Evolutionary conservation across 352 stramenopile species (phyloP), one percentile per base, ranked within the genome.

Genomic region (Achlya hypogyna): DNA sequence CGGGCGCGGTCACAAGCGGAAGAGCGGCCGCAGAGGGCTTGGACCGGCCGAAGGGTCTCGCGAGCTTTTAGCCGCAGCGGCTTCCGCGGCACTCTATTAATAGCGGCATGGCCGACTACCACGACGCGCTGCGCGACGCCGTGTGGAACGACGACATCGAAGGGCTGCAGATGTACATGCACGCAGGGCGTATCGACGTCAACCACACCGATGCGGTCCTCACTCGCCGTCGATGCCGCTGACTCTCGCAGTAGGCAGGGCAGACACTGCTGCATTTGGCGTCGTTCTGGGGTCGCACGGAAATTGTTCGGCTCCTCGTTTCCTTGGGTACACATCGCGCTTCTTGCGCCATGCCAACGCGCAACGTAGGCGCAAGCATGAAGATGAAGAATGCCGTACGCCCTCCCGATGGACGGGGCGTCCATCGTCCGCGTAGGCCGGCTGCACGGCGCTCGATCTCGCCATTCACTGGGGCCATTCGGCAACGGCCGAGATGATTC

Each of bases 381-480:
- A 89, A 88, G 69, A 75, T 76, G 18, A 91, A 91, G 67, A 91
- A 89, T 38, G 78, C 82, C 0, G 52, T 60, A 43, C 2, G 22
- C 16, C 16, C 16, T 53, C 27, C 4, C 25, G 29, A 12, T 40
- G 6, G 1, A 34, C 20, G 12, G 22, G 12, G n/a, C 20, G 12
- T 58, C 22, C 22, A 69, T 52, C 47, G 47, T 35, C 6, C 28
- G 6, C 51, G 28, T 53, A 62, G 63, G 81, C 82, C 0, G 75
- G 78, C 0, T 91, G 79, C 52, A 91, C 82, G 1, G 82, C 80
- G 0, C 59, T 91, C 20, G 82, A 91, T 47, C 72, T 91, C 12
- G 80, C 82, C 12, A 87, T 76, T 1, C 82, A 91, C 58, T 91
- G 82, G 82, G 80, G 82, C 25, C 82, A 91, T 63, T 88, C 82